Conservation (phyloP, 805 yeast genomes). For the Ogataea methanolica region DNA sequence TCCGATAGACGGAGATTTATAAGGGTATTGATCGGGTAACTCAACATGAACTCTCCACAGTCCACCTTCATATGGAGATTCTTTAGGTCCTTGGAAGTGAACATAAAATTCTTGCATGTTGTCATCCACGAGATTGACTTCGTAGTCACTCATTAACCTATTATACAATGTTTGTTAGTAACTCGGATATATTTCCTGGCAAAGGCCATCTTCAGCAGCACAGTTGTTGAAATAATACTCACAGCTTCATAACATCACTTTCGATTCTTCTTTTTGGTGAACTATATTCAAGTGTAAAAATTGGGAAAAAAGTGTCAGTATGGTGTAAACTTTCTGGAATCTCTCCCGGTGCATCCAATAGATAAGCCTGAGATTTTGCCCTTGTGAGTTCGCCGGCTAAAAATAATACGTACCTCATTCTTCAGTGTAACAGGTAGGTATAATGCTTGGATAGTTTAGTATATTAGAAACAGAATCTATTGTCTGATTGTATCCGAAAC, state of each 20-base stretch:
- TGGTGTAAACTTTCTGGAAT: too few relatives aligned
- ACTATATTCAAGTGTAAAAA: conserved; percentile 25
- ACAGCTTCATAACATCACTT: conserved; percentile 93
- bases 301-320: too few relatives aligned
- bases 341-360: too few relatives aligned
- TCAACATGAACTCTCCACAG: conserved; percentile 90
- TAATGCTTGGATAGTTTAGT: too few relatives aligned
- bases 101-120: conserved; percentile 84
- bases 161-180: conserved; percentile 2
- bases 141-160: conserved; percentile 85
- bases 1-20: conserved; percentile 93
- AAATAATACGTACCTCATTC: not conserved
- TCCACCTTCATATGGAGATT: conserved; percentile 87
- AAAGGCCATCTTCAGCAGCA: not conserved
- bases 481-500: too few relatives aligned
- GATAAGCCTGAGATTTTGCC: too few relatives aligned
- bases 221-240: conserved; percentile 27
- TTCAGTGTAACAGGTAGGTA: not conserved
- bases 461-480: too few relatives aligned
- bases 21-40: conserved; percentile 92
- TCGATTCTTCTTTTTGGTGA: conserved; percentile 79
- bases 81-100: conserved; percentile 79
- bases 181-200: too few relatives aligned
- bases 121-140: conserved; percentile 78
- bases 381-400: too few relatives aligned